These are phyloP conservation scores for Macrocybe gigantea DNA, from an alignment of 768 basidiomycete species.

Conservation along the genomic window DNA sequence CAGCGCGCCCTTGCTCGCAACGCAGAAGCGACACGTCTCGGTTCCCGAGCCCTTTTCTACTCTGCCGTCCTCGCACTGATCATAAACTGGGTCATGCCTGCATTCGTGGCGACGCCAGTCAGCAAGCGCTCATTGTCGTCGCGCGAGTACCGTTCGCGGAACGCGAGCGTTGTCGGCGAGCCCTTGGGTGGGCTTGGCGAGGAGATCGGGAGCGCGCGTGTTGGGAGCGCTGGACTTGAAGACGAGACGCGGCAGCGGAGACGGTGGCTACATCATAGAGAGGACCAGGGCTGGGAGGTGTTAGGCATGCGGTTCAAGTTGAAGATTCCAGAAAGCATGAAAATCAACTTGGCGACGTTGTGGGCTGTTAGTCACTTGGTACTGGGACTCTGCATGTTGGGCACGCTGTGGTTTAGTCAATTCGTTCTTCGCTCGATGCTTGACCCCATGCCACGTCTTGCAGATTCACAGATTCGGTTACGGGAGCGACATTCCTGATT, in stretches of 20 bases:
- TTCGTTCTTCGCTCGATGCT: not conserved
- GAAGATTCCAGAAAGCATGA: constrained; percentile 35
- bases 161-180: not conserved
- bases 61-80: constrained; percentile 65
- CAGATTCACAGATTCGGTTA: constrained; percentile 69
- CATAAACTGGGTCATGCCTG: constrained; percentile 67
- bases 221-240: not conserved
- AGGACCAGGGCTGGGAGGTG: constrained; percentile 1
- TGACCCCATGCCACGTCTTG: constrained; percentile 1
- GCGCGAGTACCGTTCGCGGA: too few species aligned
- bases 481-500: constrained; percentile 70
- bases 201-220: constrained; percentile 1
- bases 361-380: constrained; percentile 78
- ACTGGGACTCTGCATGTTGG: constrained; percentile 73
- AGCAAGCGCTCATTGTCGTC: not conserved
- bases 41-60: constrained; percentile 78
- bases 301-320: constrained; percentile 8
- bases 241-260: too few species aligned
- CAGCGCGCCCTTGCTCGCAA: constrained; percentile 28
- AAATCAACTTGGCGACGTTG: constrained; percentile 58
- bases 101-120: constrained; percentile 37
- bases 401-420: constrained; percentile 63
- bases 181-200: constrained; percentile 7
- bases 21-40: constrained; percentile 73
- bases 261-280: not conserved